These are phyloP conservation scores for Luffa acutangula DNA, from an alignment of 306 rosid genomes.

Conservation along the genomic window DNA sequence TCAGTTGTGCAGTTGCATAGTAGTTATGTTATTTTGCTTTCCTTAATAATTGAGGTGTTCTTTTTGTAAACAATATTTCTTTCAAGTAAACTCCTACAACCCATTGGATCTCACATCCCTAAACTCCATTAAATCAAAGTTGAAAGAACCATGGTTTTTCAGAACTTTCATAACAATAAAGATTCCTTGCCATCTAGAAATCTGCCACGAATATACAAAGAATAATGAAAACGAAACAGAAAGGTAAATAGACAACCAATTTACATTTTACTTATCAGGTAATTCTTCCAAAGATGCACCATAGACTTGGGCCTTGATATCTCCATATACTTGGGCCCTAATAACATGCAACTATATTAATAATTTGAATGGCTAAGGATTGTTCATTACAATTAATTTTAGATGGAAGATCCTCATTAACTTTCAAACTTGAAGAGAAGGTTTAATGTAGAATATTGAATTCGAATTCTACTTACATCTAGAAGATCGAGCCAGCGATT, in stretches of 20 bases:
- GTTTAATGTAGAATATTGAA: background rate
- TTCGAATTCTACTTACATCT: constrained; percentile 54
- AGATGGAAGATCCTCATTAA: background rate
- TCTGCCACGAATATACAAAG: no score
- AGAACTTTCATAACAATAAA: background rate
- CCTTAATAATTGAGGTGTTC: background rate
- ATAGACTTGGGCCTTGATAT: no score
- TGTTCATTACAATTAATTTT: background rate
- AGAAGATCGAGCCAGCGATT: constrained; percentile 94
- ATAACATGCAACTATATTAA: background rate
- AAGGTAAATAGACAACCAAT: no score
- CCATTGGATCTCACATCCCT: background rate
- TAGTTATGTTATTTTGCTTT: no score
- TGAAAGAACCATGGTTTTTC: background rate
- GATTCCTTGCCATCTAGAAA: no score
- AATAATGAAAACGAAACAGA: no score
- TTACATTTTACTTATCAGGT: no score
- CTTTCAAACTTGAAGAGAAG: background rate
- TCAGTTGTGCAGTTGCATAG: background rate
- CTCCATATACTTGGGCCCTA: no score
- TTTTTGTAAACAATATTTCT: background rate
- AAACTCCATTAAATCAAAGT: background rate
- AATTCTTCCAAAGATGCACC: no score
- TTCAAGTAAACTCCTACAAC: background rate
- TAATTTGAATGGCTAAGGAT: background rate